A percentile compares a stretch with the other conserved stretches of the same genome.
Conservation (phyloP, 345 rosid genomes). For the Eucalyptus marginata region DNA sequence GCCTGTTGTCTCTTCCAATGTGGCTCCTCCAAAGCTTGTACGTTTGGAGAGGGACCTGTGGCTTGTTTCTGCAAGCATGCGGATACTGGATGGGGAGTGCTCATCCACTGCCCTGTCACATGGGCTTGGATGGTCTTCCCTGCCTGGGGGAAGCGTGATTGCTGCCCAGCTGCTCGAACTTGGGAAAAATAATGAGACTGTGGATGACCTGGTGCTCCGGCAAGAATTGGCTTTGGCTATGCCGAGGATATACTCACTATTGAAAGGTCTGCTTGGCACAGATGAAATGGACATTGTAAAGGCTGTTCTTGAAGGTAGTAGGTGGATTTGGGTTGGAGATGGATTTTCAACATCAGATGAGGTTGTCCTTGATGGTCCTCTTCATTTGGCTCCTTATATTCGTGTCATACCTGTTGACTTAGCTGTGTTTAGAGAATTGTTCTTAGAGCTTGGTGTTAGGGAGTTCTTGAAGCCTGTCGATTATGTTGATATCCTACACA, state of each 20-base stretch:
- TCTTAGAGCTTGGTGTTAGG: constrained; percentile 78
- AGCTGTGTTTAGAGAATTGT: constrained; percentile 75
- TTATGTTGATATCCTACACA: constrained; percentile 66
- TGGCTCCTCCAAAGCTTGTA: constrained; percentile 96
- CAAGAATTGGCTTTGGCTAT: constrained; percentile 85
- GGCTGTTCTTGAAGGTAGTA: constrained; percentile 95
- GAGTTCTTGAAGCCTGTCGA: constrained; percentile 76
- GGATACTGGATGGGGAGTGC: constrained; percentile 91
- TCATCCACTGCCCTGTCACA: constrained; percentile 84
- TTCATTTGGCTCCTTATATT: constrained; percentile 87
- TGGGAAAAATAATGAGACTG: constrained; percentile 84
- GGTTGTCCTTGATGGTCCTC: constrained; percentile 93
- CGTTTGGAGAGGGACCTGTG: constrained; percentile 70
- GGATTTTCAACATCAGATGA: constrained; percentile 88
- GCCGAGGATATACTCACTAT: constrained; percentile 81
- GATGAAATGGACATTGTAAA: constrained; percentile 95
- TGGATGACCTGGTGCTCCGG: constrained; percentile 62
- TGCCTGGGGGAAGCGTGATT: constrained; percentile 89
- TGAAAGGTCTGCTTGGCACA: constrained; percentile 56
- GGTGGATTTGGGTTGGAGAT: constrained; percentile 99
- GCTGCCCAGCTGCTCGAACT: constrained; percentile 98
- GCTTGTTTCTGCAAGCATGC: constrained; percentile 95
- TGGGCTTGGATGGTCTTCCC: constrained; percentile 84
- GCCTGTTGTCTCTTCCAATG: constrained; percentile 72
- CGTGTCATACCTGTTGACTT: constrained; percentile 87